Conservation (phyloP, 352 stramenopile species). For the Pythium myriotylum region DNA sequence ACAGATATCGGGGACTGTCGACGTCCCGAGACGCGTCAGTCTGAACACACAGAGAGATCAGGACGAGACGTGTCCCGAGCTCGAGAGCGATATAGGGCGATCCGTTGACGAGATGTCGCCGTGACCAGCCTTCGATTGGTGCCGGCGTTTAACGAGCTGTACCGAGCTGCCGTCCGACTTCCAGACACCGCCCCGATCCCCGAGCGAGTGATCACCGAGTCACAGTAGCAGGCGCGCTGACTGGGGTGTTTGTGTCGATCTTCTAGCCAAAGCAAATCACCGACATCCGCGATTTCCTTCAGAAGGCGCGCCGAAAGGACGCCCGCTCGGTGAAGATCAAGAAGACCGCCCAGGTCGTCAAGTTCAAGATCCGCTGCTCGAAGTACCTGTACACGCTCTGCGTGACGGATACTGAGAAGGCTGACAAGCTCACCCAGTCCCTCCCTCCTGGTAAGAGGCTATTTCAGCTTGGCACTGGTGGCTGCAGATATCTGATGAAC, state of each 20-base stretch:
- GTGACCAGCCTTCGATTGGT: no score
- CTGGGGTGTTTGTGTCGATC: constrained; percentile 16
- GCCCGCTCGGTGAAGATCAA: constrained; percentile 99
- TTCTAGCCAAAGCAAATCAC: constrained; percentile 98
- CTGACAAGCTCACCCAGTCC: constrained; percentile 99
- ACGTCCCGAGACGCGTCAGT: no score
- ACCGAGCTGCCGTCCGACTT: constrained; percentile 1
- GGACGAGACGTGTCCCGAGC: no score
- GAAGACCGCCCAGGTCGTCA: constrained; percentile 96
- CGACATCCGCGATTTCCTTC: constrained; percentile 99
- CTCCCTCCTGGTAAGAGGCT: constrained; percentile 92
- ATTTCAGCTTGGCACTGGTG: not conserved
- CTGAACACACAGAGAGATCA: not conserved
- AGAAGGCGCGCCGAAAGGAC: constrained; percentile 97
- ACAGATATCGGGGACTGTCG: no score
- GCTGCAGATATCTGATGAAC: not conserved
- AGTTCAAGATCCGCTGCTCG: constrained; percentile 99
- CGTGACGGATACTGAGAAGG: constrained; percentile 98
- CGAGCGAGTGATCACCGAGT: not conserved
- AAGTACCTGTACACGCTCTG: constrained; percentile 99
- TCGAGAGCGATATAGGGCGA: no score
- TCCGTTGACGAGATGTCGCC: no score
- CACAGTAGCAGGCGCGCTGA: constrained; percentile 2
- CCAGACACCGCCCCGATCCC: not conserved
- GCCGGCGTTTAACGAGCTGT: not conserved